phyloP scores from a whole-genome alignment of 495 filamentous ascomycete species.

The Margaritispora aquatica region DNA sequence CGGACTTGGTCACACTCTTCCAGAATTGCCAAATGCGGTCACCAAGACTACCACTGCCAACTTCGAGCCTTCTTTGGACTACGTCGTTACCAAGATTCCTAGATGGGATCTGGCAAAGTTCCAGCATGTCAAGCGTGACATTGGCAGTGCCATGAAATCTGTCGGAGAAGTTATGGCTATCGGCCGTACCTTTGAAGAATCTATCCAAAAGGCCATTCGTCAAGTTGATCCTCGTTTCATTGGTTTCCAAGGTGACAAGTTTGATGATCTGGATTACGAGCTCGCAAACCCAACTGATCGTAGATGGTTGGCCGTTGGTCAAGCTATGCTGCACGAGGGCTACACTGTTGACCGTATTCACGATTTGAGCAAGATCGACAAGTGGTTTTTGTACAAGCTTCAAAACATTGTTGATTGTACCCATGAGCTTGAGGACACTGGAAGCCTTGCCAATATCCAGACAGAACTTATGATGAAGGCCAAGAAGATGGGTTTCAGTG shows the following conservation, averaged over 20 bases:
- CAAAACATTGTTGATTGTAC: slow-evolving; percentile 91
- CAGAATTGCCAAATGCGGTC: slow-evolving; percentile 93
- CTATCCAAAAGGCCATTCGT: slow-evolving; percentile 97
- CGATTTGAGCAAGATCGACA: slow-evolving; percentile 91
- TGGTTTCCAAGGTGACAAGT: slow-evolving; percentile 92
- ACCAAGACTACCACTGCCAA: slow-evolving; percentile 98
- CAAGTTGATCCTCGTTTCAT: slow-evolving; percentile 89
- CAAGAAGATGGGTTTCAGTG: slow-evolving; percentile 97
- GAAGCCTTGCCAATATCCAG: slow-evolving; percentile 78
- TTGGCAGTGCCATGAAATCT: slow-evolving; percentile 96
- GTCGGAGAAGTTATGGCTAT: slow-evolving; percentile 99
- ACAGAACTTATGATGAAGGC: slow-evolving; percentile 81
- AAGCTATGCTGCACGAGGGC: slow-evolving; percentile 94
- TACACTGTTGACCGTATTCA: slow-evolving; percentile 88
- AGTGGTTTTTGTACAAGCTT: slow-evolving; percentile 97
- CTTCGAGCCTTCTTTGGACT: slow-evolving; percentile 95
- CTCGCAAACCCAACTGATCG: slow-evolving; percentile 90
- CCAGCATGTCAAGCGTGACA: slow-evolving; percentile 95
- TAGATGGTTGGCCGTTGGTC: slow-evolving; percentile 93
- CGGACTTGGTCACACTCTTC: slow-evolving; percentile 86
- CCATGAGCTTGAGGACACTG: slow-evolving; percentile 79
- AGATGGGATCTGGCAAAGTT: slow-evolving; percentile 98
- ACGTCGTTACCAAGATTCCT: slow-evolving; percentile 97
- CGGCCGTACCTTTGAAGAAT: slow-evolving; percentile 95
- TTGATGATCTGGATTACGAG: slow-evolving; percentile 85